Conservation (phyloP, 2,329 filamentous ascomycete genomes). For the Calonectria ilicicola region DNA sequence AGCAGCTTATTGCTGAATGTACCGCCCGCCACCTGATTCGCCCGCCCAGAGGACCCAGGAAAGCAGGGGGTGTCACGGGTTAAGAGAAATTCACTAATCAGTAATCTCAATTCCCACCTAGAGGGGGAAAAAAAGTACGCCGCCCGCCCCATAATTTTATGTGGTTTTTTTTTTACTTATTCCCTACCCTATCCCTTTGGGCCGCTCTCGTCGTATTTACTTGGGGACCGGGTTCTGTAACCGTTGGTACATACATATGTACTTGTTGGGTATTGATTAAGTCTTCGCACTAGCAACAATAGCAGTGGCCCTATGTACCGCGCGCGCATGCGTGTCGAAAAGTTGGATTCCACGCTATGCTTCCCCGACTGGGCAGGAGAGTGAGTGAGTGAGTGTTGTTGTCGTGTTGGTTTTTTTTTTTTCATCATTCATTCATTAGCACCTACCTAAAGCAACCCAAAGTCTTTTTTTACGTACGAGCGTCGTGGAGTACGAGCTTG, state of each 20-base stretch:
- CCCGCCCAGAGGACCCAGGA: neutral
- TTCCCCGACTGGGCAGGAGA: constrained; percentile 13
- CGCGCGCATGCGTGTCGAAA: neutral
- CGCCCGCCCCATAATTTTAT: constrained; percentile 7
- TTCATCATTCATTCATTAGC: neutral
- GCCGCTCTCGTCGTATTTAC: neutral
- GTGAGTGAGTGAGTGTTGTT: too few relatives aligned
- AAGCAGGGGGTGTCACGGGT: constrained; percentile 15
- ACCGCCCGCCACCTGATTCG: neutral
- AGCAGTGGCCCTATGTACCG: neutral
- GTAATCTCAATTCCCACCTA: constrained; percentile 9
- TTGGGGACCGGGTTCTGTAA: neutral
- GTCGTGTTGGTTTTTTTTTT: neutral
- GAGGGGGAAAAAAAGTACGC: neutral
- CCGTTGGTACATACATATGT: neutral
- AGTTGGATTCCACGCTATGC: neutral
- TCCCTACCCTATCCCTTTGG: neutral
- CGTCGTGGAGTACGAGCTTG: neutral
- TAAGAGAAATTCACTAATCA: constrained; percentile 21
- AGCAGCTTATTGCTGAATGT: neutral
- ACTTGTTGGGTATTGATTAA: neutral
- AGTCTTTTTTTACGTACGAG: neutral
- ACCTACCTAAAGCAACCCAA: constrained; percentile 2
- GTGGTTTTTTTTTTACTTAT: neutral
- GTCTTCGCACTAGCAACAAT: neutral